Conservation (phyloP, 2,329 filamentous ascomycete genomes). For the Furcasterigmium sp. region DNA sequence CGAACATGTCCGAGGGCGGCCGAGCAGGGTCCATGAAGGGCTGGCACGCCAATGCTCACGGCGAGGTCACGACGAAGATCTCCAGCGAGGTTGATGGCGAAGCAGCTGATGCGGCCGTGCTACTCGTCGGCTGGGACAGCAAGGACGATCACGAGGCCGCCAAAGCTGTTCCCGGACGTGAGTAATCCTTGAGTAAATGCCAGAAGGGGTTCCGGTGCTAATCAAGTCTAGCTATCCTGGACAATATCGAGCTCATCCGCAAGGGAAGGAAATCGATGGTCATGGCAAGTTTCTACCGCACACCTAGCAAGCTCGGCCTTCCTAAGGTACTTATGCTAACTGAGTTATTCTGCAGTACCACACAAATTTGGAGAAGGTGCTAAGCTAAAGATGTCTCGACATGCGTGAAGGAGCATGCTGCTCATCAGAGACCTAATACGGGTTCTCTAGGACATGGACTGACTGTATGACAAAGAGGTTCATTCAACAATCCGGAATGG, state of each 20-base stretch:
- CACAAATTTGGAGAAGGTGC: conserved; percentile 2
- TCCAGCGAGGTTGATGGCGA: conserved; percentile 17
- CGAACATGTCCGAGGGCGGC: conserved; percentile 19
- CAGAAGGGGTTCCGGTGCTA: too few relatives aligned
- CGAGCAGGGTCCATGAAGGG: conserved; percentile 19
- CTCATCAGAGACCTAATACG: too few relatives aligned
- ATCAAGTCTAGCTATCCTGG: conserved; percentile 23
- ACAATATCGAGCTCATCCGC: conserved; percentile 26
- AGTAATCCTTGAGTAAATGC: conserved; percentile 3
- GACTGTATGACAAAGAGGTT: too few relatives aligned
- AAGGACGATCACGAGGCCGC: conserved; percentile 27
- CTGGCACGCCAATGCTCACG: conserved; percentile 24
- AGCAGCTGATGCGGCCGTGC: conserved; percentile 21
- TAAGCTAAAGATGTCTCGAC: too few relatives aligned
- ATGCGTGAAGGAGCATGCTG: too few relatives aligned
- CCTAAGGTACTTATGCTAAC: too few relatives aligned
- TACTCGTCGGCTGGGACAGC: conserved; percentile 34
- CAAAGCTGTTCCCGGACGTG: conserved; percentile 16
- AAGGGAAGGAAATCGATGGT: conserved; percentile 21
- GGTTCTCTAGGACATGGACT: too few relatives aligned
- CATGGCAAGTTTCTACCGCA: conserved; percentile 26
- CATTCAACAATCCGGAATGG: too few relatives aligned
- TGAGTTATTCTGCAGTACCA: too few relatives aligned
- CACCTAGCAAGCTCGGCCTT: too few relatives aligned
- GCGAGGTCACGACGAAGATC: conserved; percentile 23